Evolutionary conservation across 768 basidiomycete species (phyloP).

Genomic region (Favolaschia claudopus): DNA sequence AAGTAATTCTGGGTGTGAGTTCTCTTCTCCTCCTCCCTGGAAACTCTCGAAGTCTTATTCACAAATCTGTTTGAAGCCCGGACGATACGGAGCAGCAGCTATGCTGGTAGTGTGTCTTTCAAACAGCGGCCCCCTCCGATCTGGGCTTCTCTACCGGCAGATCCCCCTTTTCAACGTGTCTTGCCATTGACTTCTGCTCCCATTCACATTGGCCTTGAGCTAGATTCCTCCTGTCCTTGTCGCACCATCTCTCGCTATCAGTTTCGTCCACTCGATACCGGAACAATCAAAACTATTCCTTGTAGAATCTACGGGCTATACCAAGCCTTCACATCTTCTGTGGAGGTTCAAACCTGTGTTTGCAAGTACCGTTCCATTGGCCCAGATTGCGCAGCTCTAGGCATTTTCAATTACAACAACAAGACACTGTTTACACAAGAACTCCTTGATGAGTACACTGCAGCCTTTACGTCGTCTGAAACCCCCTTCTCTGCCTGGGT

Average conservation of each 20-base stretch:
- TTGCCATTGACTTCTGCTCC: neutral
- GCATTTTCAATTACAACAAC: constrained; percentile 47
- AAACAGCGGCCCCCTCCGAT: neutral
- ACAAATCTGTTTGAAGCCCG: neutral
- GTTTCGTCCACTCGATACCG: neutral
- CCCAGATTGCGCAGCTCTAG: constrained; percentile 35
- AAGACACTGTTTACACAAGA: constrained; percentile 38
- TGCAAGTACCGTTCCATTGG: constrained; percentile 32
- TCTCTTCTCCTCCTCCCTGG: neutral
- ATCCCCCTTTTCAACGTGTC: neutral
- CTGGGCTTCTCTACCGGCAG: neutral
- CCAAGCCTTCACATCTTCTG: neutral
- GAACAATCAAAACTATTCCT: neutral
- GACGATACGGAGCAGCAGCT: neutral
- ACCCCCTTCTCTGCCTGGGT: constrained; percentile 43
- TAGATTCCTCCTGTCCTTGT: neutral
- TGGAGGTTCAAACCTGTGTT: constrained; percentile 4
- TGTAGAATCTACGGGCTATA: neutral
- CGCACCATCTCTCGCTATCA: neutral
- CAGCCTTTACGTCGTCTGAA: constrained; percentile 40
- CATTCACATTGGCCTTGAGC: too few relatives aligned
- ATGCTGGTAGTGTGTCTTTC: neutral
- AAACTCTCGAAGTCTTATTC: too few relatives aligned
- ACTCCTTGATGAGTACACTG: constrained; percentile 43
- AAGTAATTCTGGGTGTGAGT: neutral